Base-by-base conservation (phyloP, 257 asterid species). In the Ballota nigra region DNA sequence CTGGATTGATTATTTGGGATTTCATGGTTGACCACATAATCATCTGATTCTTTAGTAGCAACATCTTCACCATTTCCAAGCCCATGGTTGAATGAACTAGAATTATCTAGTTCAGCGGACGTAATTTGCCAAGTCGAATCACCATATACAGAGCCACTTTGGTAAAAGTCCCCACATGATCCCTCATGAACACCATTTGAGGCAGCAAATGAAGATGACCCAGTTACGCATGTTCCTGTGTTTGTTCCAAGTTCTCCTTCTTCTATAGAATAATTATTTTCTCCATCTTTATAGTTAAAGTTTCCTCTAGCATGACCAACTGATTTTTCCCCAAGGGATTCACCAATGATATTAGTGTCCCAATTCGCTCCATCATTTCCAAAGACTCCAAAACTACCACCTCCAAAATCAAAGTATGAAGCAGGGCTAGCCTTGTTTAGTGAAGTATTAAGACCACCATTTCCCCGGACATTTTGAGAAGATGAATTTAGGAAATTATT, bases 381-480 rank as follows among this genome's bases (percentile, higher is more conserved):
- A 78, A 87, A 88, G 61, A 85, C 88, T 38, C 95, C 94, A 51
- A 88, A 82, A 18, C 84, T 83, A 60, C 91, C 84, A 47, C 74
- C 84, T 51, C 91, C 91, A 31, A 88, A 86, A 60, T 87, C 88
- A 47, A 85, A 72, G 81, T 77, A 88, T 6, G 96, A 86, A 74
- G 85, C 90, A 16, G 88, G 72, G 68, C 78, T 74, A 9, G 80
- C 86, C 77, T 84, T 70, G 69, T 78, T 81, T 63, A 86, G 77
- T 33, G 96, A 86, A 58, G 63, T 73, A 68, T 79, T 83, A 52
- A 86, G 82, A 31, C 87, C 87, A 31, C 90, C 85, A 38, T 82
- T 90, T 68, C 93, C 96, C 96, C 97, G 83, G 36, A 84, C 78
- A 72, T 74, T 88, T 85, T 88, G 79, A 1, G 92, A 47, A 11